Evolutionary conservation across 139 green algal genomes (phyloP).

Genomic region (Coccomyxa sp.): DNA sequence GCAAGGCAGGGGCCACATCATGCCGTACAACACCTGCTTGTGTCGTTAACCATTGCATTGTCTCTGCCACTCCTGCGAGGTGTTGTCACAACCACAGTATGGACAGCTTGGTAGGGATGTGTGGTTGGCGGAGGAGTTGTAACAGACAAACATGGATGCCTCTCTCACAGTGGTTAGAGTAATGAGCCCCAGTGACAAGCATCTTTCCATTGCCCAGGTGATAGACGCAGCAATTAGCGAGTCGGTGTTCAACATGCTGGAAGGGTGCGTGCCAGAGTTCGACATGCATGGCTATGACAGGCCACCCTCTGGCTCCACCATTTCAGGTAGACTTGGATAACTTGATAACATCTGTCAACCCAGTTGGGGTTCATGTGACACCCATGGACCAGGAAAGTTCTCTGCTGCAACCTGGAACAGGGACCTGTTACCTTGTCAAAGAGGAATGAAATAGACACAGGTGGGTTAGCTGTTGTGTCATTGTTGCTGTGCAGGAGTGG

Average conservation of each 20-base stretch:
- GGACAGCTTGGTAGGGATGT: too few species aligned
- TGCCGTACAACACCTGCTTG: too few species aligned
- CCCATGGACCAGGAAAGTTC: background rate
- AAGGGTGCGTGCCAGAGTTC: conserved; percentile 62
- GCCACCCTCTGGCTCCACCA: conserved; percentile 54
- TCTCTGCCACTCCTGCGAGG: too few species aligned
- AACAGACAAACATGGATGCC: too few species aligned
- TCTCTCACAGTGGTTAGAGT: too few species aligned
- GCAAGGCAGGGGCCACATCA: too few species aligned
- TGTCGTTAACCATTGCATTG: too few species aligned
- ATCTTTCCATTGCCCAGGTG: conserved; percentile 41
- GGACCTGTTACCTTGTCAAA: background rate
- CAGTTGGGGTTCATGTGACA: background rate
- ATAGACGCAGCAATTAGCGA: conserved; percentile 74
- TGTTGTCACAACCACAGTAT: too few species aligned
- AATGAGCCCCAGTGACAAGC: too few species aligned
- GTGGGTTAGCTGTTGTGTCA: background rate
- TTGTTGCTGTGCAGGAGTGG: conserved; percentile 47
- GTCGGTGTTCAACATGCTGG: conserved; percentile 77
- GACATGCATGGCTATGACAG: conserved; percentile 35
- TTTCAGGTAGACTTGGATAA: conserved; percentile 39
- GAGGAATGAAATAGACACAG: background rate
- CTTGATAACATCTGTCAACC: background rate
- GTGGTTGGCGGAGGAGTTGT: too few species aligned
- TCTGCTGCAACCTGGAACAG: background rate